Percentiles rank a stretch among this genome's conserved stretches.
Evolutionary conservation across 179 eudicot genomes (phyloP).

Genomic region (Drosera spatulata): DNA sequence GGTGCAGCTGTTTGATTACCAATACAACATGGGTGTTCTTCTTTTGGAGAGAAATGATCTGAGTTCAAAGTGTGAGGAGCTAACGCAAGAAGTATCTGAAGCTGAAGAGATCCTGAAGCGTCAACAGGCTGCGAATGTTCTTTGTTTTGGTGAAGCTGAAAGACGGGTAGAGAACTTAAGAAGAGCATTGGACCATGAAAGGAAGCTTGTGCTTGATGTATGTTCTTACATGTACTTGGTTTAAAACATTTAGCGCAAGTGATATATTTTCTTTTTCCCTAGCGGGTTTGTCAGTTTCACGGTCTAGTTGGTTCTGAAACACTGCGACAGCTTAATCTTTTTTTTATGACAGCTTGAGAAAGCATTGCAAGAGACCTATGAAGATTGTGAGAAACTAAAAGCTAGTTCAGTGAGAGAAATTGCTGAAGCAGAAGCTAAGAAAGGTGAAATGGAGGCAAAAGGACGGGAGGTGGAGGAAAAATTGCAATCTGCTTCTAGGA

Average conservation of each 20-base stretch:
- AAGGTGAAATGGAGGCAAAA: constrained; percentile 44
- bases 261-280: no score
- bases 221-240: constrained; percentile 7
- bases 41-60: constrained; percentile 67
- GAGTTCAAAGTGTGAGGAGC: constrained; percentile 40
- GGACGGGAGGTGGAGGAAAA: constrained; percentile 53
- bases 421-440: constrained; percentile 43
- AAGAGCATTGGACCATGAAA: constrained; percentile 57
- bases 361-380: constrained; percentile 49
- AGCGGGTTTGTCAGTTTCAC: no score
- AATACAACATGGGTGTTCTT: constrained; percentile 87
- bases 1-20: constrained; percentile 73
- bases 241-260: no score
- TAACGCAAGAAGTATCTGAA: constrained; percentile 52
- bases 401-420: constrained; percentile 36
- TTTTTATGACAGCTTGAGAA: constrained; percentile 64
- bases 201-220: constrained; percentile 60
- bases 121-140: constrained; percentile 64
- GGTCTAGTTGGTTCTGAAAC: no score
- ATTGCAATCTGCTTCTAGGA: constrained; percentile 47
- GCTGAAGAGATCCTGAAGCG: constrained; percentile 63
- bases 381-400: constrained; percentile 45
- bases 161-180: constrained; percentile 61
- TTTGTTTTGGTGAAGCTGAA: constrained; percentile 65
- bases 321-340: not conserved